Evolutionary conservation across 2,329 filamentous ascomycete species (phyloP).

Genomic region (Talaromyces verruculosus): DNA sequence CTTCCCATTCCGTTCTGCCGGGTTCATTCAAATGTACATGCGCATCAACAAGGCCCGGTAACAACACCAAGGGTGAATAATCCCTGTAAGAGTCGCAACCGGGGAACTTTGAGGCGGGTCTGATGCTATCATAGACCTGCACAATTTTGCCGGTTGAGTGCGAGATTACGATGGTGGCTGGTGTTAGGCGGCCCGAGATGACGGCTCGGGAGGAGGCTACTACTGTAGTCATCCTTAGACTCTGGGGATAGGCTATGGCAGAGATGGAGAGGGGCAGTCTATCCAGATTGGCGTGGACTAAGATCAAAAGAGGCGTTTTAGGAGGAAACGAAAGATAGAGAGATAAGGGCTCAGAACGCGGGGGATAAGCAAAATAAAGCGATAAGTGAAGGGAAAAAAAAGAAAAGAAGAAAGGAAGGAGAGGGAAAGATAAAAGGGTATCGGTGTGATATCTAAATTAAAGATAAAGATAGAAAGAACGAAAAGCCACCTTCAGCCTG

Average conservation of each 20-base stretch:
- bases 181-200: conserved; percentile 71
- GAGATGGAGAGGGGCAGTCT: neutral
- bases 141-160: conserved; percentile 79
- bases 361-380: conserved; percentile 1
- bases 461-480: neutral
- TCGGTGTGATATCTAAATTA: neutral
- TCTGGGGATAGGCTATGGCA: neutral
- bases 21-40: conserved; percentile 98
- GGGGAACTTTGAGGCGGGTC: conserved; percentile 76
- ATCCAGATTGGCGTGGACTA: neutral
- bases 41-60: conserved; percentile 91
- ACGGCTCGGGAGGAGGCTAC: conserved; percentile 82
- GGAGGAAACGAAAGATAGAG: neutral
- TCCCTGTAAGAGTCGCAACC: conserved; percentile 71
- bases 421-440: neutral
- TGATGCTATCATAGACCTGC: conserved; percentile 68
- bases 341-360: conserved; percentile 2
- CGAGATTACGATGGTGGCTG: conserved; percentile 81
- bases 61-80: conserved; percentile 77
- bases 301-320: conserved; percentile 1
- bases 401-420: neutral
- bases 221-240: conserved; percentile 47
- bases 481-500: neutral
- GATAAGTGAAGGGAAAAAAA: neutral
- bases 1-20: conserved; percentile 96